These are phyloP conservation scores for Dendrobium chrysotoxum DNA, from an alignment of 106 monocot species.

Conservation along the genomic window DNA sequence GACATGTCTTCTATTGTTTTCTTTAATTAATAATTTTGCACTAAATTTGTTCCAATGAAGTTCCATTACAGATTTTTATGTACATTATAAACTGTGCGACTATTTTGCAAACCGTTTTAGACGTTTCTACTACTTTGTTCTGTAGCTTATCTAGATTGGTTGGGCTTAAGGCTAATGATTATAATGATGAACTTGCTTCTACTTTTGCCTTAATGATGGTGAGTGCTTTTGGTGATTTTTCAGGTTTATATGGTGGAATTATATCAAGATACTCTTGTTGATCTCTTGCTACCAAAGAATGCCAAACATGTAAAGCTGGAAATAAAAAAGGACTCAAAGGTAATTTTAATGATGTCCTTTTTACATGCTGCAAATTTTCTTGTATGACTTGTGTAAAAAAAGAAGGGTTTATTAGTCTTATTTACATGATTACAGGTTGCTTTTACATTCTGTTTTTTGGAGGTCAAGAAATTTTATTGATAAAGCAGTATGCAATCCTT, in stretches of 20 bases:
- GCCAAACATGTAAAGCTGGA: conserved; percentile 68
- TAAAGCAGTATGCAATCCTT: background rate
- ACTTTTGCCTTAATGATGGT: background rate
- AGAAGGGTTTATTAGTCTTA: background rate
- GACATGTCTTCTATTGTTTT: background rate
- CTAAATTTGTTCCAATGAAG: background rate
- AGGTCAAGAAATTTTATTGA: background rate
- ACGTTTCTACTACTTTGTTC: background rate
- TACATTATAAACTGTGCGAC: background rate
- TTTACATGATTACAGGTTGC: background rate
- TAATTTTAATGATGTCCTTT: conserved; percentile 8
- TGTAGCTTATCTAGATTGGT: background rate
- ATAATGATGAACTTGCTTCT: background rate
- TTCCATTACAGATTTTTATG: background rate
- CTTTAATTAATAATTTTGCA: background rate
- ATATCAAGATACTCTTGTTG: conserved; percentile 94
- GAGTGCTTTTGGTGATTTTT: conserved; percentile 1
- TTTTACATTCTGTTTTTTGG: background rate
- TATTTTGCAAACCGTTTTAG: background rate
- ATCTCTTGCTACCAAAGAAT: conserved; percentile 78
- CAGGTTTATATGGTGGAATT: conserved; percentile 97
- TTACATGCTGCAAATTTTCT: background rate
- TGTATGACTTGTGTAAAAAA: background rate
- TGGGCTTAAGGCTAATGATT: background rate
- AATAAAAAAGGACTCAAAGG: conserved; percentile 95